Evolutionary conservation across 2,329 filamentous ascomycete species (phyloP).

Genomic region (Cordyceps fumosorosea): DNA sequence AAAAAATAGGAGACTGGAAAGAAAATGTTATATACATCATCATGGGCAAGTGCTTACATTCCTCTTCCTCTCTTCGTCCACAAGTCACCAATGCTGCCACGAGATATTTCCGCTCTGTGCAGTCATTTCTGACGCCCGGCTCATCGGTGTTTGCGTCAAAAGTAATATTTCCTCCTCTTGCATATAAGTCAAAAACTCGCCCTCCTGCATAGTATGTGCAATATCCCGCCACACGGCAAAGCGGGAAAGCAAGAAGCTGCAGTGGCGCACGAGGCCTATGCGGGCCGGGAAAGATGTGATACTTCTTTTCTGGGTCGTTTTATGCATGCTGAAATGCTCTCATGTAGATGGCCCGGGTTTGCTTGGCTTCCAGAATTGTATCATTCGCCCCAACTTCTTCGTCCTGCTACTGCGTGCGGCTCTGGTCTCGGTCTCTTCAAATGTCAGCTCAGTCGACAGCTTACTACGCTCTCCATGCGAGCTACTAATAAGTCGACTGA

Average conservation of each 20-base stretch:
- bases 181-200: neutral
- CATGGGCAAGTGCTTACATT: neutral
- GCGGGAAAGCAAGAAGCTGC: neutral
- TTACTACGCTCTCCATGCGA: constrained; percentile 71
- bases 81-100: neutral
- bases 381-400: constrained; percentile 65
- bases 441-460: constrained; percentile 59
- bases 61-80: neutral
- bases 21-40: constrained; percentile 10
- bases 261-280: neutral
- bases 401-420: constrained; percentile 56
- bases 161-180: neutral
- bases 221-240: neutral
- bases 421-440: constrained; percentile 48
- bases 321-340: constrained; percentile 10
- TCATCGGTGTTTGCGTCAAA: neutral
- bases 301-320: neutral
- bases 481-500: constrained; percentile 69
- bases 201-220: neutral
- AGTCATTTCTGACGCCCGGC: neutral
- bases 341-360: constrained; percentile 30
- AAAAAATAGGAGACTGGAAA: neutral
- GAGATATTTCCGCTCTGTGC: neutral
- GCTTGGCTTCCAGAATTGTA: constrained; percentile 71
- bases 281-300: neutral